Percentiles rank a stretch among this genome's conserved stretches.
These are phyloP conservation scores for Purpureocillium takamizusanense DNA, from an alignment of 2,329 filamentous ascomycete genomes.

Conservation along the genomic window DNA sequence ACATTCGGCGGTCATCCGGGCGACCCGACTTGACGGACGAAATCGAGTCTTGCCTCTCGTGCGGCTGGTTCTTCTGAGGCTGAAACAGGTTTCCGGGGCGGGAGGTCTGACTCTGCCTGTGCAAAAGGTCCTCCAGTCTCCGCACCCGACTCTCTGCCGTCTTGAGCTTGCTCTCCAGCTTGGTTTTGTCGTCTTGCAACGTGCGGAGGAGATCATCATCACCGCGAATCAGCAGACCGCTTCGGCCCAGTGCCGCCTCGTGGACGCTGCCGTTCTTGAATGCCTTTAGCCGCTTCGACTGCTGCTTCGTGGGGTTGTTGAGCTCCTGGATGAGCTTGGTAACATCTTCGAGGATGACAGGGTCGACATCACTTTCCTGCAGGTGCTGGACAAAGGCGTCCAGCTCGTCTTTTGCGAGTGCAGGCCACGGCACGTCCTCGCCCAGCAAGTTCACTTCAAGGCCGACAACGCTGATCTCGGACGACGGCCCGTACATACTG, in stretches of 20 bases:
- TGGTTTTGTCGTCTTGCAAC: constrained; percentile 75
- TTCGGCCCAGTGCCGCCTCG: constrained; percentile 79
- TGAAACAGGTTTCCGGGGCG: constrained; percentile 50
- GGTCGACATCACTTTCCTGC: constrained; percentile 55
- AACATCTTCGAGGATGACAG: constrained; percentile 61
- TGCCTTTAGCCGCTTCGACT: constrained; percentile 76
- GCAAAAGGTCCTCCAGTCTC: constrained; percentile 83
- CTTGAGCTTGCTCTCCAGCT: constrained; percentile 63
- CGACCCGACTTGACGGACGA: constrained; percentile 37
- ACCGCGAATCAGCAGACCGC: constrained; percentile 75
- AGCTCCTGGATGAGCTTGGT: constrained; percentile 70
- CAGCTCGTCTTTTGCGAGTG: constrained; percentile 65
- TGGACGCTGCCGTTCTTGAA: constrained; percentile 97
- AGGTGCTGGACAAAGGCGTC: constrained; percentile 63
- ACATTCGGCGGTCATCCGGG: constrained; percentile 34
- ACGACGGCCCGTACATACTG: constrained; percentile 58
- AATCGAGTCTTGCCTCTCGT: constrained; percentile 39
- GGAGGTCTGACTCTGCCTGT: constrained; percentile 62
- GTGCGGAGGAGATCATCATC: constrained; percentile 72
- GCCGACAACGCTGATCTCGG: constrained; percentile 62
- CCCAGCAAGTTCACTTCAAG: constrained; percentile 81
- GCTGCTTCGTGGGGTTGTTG: constrained; percentile 73
- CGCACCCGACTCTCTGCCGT: constrained; percentile 85
- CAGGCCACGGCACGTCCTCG: constrained; percentile 72
- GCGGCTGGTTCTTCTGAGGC: constrained; percentile 32